Evolutionary conservation across 73 alveolate species (phyloP), one percentile per base, ranked within the genome.

Genomic region (Breviolum minutum): DNA sequence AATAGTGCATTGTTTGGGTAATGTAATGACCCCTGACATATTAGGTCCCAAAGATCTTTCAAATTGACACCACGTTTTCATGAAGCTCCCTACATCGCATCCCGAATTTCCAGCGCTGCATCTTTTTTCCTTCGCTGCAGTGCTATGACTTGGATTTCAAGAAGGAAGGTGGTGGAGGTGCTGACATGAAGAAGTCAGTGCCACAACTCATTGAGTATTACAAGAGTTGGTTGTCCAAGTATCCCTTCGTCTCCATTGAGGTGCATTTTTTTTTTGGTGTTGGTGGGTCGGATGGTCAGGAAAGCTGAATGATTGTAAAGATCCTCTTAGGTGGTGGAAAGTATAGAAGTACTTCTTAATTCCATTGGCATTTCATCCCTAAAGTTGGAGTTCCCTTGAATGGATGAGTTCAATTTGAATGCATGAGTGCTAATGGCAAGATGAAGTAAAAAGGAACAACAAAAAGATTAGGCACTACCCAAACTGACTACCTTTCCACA

Each of bases 191-290:
- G 88, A 99, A 86, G 79, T 99, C 91, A 8, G 99, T 85, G 63
- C 95, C 99, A 95, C 92, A 79, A 82, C 92, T 93, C 71, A 93
- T 93, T 24, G 92, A 74, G 93, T 93, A 93, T 82, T 93, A 99
- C 99, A 99, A 95, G 82, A 81, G 95, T 14, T 94, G 99, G 87
- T 87, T 99, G 81, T 68, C 86, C 89, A 98, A 99, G 48, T 99
- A 99, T 99, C 99, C 99, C 83, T 99, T 99, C 91, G 99, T 99
- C 76, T 99, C 99, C 11, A 99, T 99, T 95, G 99, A 99, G 97
- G 97, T 30, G 60, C 26, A 19, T 69, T 24, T 24, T 24, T 69
- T 40, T 40, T 40, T 70, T 70, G n/a, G 20, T 12, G 27, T 5
- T 69, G 79, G 27, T 69, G 79, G 54, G 54, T 40, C 54, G 54